phyloP scores from a whole-genome alignment of 2,329 filamentous ascomycete species.

The Colletotrichum sp. region DNA sequence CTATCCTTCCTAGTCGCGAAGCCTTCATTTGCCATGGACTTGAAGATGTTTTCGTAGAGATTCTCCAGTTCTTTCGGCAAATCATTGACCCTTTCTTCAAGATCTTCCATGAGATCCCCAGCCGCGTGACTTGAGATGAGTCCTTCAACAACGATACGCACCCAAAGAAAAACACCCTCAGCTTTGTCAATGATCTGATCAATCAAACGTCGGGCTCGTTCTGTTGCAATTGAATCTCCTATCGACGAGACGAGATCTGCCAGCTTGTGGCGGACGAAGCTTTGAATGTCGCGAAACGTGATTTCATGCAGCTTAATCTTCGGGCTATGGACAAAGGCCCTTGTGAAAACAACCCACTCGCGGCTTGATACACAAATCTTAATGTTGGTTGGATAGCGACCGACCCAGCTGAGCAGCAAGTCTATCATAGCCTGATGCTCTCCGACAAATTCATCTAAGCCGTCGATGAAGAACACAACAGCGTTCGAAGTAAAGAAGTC shows the following conservation, averaged over 20 bases:
- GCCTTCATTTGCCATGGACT: not conserved
- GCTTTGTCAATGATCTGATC: not conserved
- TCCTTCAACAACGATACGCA: not conserved
- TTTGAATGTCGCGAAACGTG: not conserved
- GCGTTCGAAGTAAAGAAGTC: not conserved
- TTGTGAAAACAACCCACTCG: not conserved
- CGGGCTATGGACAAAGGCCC: not conserved
- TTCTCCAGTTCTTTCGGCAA: not conserved
- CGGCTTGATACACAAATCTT: not conserved
- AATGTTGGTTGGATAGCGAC: not conserved
- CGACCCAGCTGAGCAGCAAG: not conserved
- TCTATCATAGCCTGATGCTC: not conserved
- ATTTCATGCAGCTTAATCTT: not conserved
- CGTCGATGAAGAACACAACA: not conserved
- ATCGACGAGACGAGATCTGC: not conserved
- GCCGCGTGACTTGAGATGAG: not conserved
- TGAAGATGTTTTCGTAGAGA: not conserved
- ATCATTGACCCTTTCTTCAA: not conserved
- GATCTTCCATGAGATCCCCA: not conserved
- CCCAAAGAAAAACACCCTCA: not conserved
- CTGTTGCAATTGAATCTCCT: not conserved
- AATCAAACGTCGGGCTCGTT: fast-evolving
- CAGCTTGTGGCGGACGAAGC: not conserved
- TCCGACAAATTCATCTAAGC: constrained; percentile 1
- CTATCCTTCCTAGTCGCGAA: not conserved